phyloP scores from a whole-genome alignment of 768 basidiomycete species.

The Leccinum imitatum region DNA sequence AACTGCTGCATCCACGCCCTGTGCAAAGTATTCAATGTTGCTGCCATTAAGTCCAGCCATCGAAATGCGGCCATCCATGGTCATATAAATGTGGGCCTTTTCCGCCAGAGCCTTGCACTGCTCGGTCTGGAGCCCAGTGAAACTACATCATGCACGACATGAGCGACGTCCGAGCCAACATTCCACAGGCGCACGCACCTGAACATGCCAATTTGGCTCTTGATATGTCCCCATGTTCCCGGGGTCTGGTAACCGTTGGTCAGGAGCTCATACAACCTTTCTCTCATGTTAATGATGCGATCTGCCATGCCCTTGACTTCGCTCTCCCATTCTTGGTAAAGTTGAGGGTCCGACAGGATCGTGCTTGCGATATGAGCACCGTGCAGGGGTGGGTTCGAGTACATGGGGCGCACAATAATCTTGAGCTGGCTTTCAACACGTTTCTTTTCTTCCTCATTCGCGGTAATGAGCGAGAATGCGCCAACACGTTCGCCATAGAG shows the following conservation, averaged over 20 bases:
- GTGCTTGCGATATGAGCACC: slow-evolving; percentile 85
- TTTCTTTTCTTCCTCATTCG: slow-evolving; percentile 71
- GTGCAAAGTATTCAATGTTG: slow-evolving; percentile 90
- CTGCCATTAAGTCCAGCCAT: slow-evolving; percentile 86
- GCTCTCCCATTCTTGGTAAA: slow-evolving; percentile 85
- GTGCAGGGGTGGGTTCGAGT: slow-evolving; percentile 95
- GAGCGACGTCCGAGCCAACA: not conserved
- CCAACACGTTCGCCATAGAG: slow-evolving; percentile 98
- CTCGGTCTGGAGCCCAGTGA: slow-evolving; percentile 77
- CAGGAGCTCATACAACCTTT: slow-evolving; percentile 74
- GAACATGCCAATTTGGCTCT: slow-evolving; percentile 97
- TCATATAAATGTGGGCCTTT: slow-evolving; percentile 92
- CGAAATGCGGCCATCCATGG: slow-evolving; percentile 88
- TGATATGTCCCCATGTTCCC: slow-evolving; percentile 93
- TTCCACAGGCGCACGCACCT: slow-evolving; percentile 51
- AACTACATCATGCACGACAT: slow-evolving; percentile 43
- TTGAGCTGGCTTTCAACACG: slow-evolving; percentile 93
- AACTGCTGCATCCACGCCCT: slow-evolving; percentile 81
- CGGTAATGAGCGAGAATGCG: slow-evolving; percentile 83
- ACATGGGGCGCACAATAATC: slow-evolving; percentile 94
- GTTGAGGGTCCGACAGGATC: slow-evolving; percentile 70
- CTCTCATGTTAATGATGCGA: slow-evolving; percentile 91
- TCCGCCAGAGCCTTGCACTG: slow-evolving; percentile 84
- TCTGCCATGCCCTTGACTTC: slow-evolving; percentile 97
- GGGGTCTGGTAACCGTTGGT: slow-evolving; percentile 83